A percentile compares a stretch with the other conserved stretches of the same genome.
Evolutionary conservation across 805 yeast genomes (phyloP).

Genomic region (Wickerhamiella dianesei): DNA sequence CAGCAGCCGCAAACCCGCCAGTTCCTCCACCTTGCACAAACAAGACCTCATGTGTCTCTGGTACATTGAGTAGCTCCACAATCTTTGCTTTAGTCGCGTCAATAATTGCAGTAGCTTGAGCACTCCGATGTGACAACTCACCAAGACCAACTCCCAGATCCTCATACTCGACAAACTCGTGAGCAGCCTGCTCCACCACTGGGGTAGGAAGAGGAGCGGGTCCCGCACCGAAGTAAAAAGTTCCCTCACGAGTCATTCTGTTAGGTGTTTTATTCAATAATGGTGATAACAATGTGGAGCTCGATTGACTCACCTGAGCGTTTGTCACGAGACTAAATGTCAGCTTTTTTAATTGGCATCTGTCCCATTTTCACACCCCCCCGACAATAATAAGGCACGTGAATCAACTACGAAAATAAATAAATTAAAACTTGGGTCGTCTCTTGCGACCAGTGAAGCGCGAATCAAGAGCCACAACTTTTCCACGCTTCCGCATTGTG

Average conservation of each 20-base stretch:
- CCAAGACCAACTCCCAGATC: constrained; percentile 75
- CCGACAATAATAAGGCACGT: no score
- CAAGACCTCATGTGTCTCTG: constrained; percentile 87
- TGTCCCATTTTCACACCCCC: no score
- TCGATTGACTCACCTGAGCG: not conserved
- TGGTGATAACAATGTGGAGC: no score
- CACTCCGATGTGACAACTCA: constrained; percentile 91
- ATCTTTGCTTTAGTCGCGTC: constrained; percentile 62
- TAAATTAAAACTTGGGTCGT: constrained; percentile 42
- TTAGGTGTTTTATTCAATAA: not conserved
- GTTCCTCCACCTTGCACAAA: constrained; percentile 98
- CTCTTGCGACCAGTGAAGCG: constrained; percentile 83
- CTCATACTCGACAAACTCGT: constrained; percentile 61
- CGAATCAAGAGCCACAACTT: constrained; percentile 73
- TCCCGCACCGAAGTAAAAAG: constrained; percentile 86
- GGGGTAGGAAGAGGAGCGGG: constrained; percentile 82
- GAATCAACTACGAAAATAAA: not conserved
- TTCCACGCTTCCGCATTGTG: constrained; percentile 82
- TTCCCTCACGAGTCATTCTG: constrained; percentile 16
- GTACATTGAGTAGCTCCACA: constrained; percentile 52
- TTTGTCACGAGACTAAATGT: not conserved
- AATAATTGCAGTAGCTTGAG: constrained; percentile 64
- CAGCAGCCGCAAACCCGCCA: constrained; percentile 80
- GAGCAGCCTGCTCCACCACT: constrained; percentile 79
- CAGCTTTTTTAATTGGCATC: no score